phyloP scores from a whole-genome alignment of 768 basidiomycete genomes.

The Pleurotus djamor region DNA sequence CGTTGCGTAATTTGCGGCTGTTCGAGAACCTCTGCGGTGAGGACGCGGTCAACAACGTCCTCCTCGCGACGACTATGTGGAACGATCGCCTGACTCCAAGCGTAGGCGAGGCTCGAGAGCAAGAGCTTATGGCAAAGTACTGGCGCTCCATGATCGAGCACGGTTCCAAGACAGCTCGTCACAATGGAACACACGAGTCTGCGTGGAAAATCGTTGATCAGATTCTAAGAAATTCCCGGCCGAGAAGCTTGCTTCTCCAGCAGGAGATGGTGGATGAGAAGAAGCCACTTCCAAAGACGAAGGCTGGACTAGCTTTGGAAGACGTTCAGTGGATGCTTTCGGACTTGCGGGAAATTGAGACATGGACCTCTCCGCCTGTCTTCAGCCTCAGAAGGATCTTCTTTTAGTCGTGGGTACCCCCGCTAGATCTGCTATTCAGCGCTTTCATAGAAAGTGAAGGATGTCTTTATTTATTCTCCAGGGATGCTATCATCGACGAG shows the following conservation, averaged over 20 bases:
- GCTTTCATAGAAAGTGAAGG: too few relatives aligned
- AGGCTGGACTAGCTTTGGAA: constrained; percentile 5
- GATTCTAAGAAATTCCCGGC: constrained; percentile 14
- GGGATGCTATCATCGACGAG: too few relatives aligned
- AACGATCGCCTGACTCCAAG: constrained; percentile 18
- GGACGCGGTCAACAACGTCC: constrained; percentile 35
- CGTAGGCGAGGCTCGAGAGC: not conserved
- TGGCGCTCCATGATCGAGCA: constrained; percentile 6
- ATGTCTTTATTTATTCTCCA: too few relatives aligned
- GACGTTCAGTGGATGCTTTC: constrained; percentile 1
- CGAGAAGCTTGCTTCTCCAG: constrained; percentile 18
- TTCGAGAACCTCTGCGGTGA: constrained; percentile 23
- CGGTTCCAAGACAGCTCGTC: constrained; percentile 24
- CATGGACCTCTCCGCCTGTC: not conserved
- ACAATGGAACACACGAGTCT: constrained; percentile 27
- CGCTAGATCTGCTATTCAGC: not conserved
- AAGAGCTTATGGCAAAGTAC: constrained; percentile 4
- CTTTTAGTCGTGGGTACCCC: not conserved
- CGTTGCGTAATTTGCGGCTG: constrained; percentile 7
- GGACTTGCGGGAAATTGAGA: not conserved
- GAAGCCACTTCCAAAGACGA: constrained; percentile 11
- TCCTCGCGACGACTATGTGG: constrained; percentile 46
- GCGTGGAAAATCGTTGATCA: constrained; percentile 33
- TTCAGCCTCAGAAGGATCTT: not conserved
- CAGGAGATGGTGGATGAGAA: constrained; percentile 20